Evolutionary conservation across 2,329 filamentous ascomycete species (phyloP), one percentile per base, ranked within the genome.

Genomic region (Clarireedia hainanense): DNA sequence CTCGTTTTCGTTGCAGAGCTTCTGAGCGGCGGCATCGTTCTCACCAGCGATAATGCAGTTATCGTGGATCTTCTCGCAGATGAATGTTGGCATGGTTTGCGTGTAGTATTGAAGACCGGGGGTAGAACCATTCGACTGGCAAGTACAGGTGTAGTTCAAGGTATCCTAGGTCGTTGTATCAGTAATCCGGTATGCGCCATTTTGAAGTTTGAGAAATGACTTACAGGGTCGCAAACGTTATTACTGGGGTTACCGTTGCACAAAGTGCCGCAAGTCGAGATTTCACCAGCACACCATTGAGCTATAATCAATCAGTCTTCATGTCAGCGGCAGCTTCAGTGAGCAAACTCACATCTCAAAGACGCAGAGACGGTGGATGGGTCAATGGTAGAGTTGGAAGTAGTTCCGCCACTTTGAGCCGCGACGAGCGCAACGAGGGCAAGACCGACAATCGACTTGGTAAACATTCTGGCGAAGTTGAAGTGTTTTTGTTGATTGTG

Each of bases 141-240:
- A 87, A 50, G 73, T 72, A 71, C 84, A 87, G 56, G 66, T 73
- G 73, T 75, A 86, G 36, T 68, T 69, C 58, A 86, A 74, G 17
- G 73, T 72, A 46, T 57, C 61, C 80, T 81, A 40, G 15, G 15
- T 42, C 20, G 20, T 42, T 4, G 39, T 20, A 9, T 37, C 12
- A 30, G 39, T 5, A 45, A 47, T 34, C 9, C 10, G 2, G 12
- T 34, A 12, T 12, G 9, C 20, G 30, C 10, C 12, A 34, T 42
- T 14, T 36, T 7, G 17, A 37, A 7, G 37, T 30, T 23, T 36
- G 14, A 50, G 34, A 46, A 43, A 24, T 24, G 49, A 71, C 80
- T 68, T 76, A 86, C 83, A 37, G 71, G 46, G 60, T 81, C 74
- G 68, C 84, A 87, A 49, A 73, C 85, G 85, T 60, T 66, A 64